A percentile compares a stretch with the other conserved stretches of the same genome.
Evolutionary conservation across 495 filamentous ascomycete species (phyloP).

Genomic region (Pyronema omphalodes): DNA sequence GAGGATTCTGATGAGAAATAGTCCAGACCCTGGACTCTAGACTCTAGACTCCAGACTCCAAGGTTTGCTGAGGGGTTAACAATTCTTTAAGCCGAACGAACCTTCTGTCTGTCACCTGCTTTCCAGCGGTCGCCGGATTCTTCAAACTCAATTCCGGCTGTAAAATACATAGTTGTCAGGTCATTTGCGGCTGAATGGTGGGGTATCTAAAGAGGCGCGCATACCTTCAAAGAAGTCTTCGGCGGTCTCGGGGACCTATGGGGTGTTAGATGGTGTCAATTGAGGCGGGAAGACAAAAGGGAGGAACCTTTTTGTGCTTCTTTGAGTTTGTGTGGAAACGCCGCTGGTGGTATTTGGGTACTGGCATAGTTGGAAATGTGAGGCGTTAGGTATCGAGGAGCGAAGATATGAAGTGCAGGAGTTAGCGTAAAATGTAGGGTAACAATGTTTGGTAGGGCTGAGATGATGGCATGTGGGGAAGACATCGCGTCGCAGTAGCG

Average conservation of each 20-base stretch:
- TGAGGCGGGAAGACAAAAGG: neutral
- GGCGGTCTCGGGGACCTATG: conserved; percentile 14
- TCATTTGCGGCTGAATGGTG: neutral
- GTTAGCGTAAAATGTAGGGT: too few relatives aligned
- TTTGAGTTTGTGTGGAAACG: conserved; percentile 3
- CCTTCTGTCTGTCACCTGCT: conserved; percentile 20
- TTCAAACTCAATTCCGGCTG: conserved; percentile 16
- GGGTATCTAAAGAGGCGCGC: neutral
- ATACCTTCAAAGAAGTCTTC: conserved; percentile 19
- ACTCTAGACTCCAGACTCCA: too few relatives aligned
- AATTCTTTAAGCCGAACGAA: neutral
- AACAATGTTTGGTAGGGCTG: too few relatives aligned
- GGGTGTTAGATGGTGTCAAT: neutral
- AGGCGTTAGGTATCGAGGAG: too few relatives aligned
- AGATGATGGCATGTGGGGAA: too few relatives aligned
- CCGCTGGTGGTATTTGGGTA: neutral
- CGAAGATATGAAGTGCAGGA: too few relatives aligned
- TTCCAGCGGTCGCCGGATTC: conserved; percentile 22
- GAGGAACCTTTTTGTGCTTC: conserved; percentile 1
- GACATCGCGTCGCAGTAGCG: too few relatives aligned
- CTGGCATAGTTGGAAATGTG: too few relatives aligned
- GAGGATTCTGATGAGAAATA: too few relatives aligned
- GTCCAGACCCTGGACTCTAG: too few relatives aligned
- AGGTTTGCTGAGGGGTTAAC: too few relatives aligned
- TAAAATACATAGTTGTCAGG: neutral